phyloP scores from a whole-genome alignment of 495 filamentous ascomycete species.

The Hyphodiscus hymeniophilus region DNA sequence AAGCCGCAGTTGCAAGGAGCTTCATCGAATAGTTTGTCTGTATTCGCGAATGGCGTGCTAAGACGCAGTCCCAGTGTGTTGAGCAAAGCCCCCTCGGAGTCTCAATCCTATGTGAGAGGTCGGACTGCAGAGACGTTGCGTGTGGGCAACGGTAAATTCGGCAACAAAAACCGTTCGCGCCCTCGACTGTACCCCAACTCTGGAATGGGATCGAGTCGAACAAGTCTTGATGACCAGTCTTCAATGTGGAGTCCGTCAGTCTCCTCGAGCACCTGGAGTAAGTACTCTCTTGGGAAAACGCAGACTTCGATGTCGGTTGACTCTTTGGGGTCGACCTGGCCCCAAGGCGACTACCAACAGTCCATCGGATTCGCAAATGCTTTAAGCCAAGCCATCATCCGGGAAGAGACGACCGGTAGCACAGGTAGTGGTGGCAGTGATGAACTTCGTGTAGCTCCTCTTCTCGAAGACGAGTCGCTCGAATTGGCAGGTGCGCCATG shows the following conservation, averaged over 20 bases:
- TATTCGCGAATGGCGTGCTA: slow-evolving; percentile 53
- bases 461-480: slow-evolving; percentile 85
- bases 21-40: slow-evolving; percentile 38
- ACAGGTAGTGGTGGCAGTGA: slow-evolving; percentile 33
- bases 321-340: slow-evolving; percentile 72
- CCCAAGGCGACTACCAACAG: slow-evolving; percentile 80
- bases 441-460: slow-evolving; percentile 48
- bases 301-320: slow-evolving; percentile 87
- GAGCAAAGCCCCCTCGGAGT: slow-evolving; percentile 77
- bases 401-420: slow-evolving; percentile 66
- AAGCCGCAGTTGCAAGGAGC: slow-evolving; percentile 21
- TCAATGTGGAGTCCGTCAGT: slow-evolving; percentile 88
- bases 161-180: slow-evolving; percentile 76
- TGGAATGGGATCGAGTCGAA: slow-evolving; percentile 82
- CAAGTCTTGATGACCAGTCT: slow-evolving; percentile 83
- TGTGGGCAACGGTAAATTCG: slow-evolving; percentile 61
- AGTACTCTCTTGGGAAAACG: slow-evolving; percentile 80
- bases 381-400: slow-evolving; percentile 90
- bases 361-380: slow-evolving; percentile 98
- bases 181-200: slow-evolving; percentile 70
- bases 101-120: slow-evolving; percentile 61
- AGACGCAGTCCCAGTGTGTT: slow-evolving; percentile 83
- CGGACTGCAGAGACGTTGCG: slow-evolving; percentile 57
- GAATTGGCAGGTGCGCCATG: slow-evolving; percentile 89
- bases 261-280: slow-evolving; percentile 85